Conservation (phyloP, 1,284 basidiomycete genomes). For the Afroboletus lepidellus region DNA sequence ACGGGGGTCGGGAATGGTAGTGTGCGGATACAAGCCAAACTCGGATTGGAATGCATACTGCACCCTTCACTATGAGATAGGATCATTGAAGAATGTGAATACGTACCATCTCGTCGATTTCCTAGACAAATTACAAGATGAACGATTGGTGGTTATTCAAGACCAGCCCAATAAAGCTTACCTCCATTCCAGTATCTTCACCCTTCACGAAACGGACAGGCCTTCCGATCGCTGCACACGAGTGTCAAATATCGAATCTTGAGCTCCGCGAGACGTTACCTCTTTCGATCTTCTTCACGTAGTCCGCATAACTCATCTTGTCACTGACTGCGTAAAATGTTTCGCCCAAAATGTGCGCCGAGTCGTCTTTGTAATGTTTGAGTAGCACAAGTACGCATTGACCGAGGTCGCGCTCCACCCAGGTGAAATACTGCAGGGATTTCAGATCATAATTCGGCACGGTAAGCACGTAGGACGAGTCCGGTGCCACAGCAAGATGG, state of each 20-base stretch:
- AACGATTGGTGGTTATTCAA: not conserved
- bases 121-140: slow-evolving; percentile 7
- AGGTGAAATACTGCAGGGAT: slow-evolving; percentile 23
- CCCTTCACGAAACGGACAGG: slow-evolving; percentile 22
- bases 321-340: slow-evolving; percentile 30
- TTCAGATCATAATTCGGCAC: slow-evolving; percentile 22
- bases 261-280: slow-evolving; percentile 10
- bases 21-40: slow-evolving; percentile 26
- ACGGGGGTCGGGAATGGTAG: slow-evolving; percentile 29
- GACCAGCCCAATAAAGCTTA: not conserved
- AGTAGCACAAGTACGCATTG: slow-evolving; percentile 28
- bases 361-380: slow-evolving; percentile 29
- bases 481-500: slow-evolving; percentile 4
- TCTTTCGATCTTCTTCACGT: slow-evolving; percentile 19
- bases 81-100: not conserved
- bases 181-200: slow-evolving; percentile 7
- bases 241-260: not conserved
- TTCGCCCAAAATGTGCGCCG: slow-evolving; percentile 20
- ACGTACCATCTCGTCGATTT: slow-evolving; percentile 33
- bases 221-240: slow-evolving; percentile 24
- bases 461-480: slow-evolving; percentile 20
- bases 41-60: slow-evolving; percentile 31
- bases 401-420: slow-evolving; percentile 34
- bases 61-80: not conserved
- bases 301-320: slow-evolving; percentile 23